Base-by-base conservation (phyloP, 2,329 filamentous ascomycete genomes). In the Acarospora socialis region DNA sequence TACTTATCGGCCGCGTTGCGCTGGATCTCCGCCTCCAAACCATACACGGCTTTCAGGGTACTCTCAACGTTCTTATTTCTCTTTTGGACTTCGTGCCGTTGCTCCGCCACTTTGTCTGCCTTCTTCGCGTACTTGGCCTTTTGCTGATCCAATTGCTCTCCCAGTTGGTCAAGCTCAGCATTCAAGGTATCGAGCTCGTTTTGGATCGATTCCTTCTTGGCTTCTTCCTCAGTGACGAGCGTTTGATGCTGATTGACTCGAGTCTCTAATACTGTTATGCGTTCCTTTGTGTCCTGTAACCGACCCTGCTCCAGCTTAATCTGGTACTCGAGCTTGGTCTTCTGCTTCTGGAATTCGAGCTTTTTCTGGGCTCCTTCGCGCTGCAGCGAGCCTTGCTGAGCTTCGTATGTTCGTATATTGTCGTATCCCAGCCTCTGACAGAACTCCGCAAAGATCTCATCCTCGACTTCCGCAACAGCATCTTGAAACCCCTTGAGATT, bases 381-480 rank as follows among this genome's bases (percentile, higher is more conserved):
- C 54, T 95, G 86, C 29, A 92, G 63, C 24, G 80, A 84, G 29
- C 90, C 87, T 56, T 95, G 90, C 44, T 92, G 86, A 16, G 79
- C 79, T 52, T 95, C 84, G 48, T 95, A 98, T 36, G 83, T 81
- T 36, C 87, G 81, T 42, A 98, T 92, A 47, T 92, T 78, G 36
- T 72, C 67, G 52, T 93, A 95, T 1, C 86, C 83, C 13, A 94
- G 72, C 34, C 81, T 73, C 45, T 74, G 70, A 59, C 90, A 98
- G 59, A 98, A 98, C 23, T 66, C 66, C 14, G 67, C 66, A 54
- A 94, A 98, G 18, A 98, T 68, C 45, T 84, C 70, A 51, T 98
- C 90, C 51, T 94, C 84, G 12, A 93, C 81, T 33, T 73, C 68
- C 25, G 78, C 71, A 38, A 95, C 81, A 2, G 79, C 73, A 16